Conservation (phyloP, 148 eudicot species). For the Cornus suecica region DNA sequence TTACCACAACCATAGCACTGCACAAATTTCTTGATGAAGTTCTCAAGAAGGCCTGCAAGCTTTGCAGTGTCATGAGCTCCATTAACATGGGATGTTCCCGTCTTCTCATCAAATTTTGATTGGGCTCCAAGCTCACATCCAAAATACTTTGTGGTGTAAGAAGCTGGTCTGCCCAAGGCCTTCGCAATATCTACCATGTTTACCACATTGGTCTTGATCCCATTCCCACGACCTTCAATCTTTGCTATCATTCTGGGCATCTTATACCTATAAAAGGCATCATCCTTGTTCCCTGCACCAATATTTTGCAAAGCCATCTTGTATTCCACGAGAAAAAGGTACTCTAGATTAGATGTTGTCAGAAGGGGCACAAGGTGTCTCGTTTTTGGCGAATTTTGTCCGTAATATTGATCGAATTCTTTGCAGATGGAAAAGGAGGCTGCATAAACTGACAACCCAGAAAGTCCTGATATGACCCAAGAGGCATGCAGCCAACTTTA, state of each 20-base stretch:
- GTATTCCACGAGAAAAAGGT: not conserved
- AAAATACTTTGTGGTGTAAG: conserved; percentile 74
- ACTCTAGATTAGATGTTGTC: not conserved
- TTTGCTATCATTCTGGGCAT: conserved; percentile 86
- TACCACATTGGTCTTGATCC: conserved; percentile 78
- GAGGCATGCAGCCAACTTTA: conserved; percentile 57
- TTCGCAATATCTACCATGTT: conserved; percentile 85
- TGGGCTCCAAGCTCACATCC: conserved; percentile 89
- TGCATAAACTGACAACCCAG: conserved; percentile 43
- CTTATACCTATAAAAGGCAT: conserved; percentile 92
- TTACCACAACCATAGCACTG: conserved; percentile 88
- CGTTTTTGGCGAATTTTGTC: conserved; percentile 8
- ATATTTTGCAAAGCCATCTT: conserved; percentile 79
- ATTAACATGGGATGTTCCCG: conserved; percentile 69
- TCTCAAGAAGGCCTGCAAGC: conserved; percentile 79
- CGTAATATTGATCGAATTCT: not conserved
- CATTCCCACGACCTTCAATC: conserved; percentile 85
- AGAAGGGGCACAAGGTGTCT: conserved; percentile 25
- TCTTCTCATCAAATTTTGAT: conserved; percentile 77
- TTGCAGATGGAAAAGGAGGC: conserved; percentile 32
- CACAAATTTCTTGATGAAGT: conserved; percentile 76
- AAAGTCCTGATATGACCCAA: conserved; percentile 36
- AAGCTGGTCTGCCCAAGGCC: conserved; percentile 69
- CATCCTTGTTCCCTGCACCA: conserved; percentile 75
- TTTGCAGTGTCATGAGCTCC: conserved; percentile 72